Evolutionary conservation across 176 grass and related monocot genomes (phyloP).

Genomic region (Stipa capillata): DNA sequence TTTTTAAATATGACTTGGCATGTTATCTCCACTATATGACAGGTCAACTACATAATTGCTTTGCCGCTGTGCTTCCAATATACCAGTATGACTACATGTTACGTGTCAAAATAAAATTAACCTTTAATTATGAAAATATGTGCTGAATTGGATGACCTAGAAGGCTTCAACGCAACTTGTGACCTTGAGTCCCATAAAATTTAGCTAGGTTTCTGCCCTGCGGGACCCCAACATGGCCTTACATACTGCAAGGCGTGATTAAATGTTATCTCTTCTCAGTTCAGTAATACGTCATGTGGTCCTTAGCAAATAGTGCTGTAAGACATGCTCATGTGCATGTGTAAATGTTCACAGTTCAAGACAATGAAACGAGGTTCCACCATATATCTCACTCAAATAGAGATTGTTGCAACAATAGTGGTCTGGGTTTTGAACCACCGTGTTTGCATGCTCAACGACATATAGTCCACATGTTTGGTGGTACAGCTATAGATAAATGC

Average conservation of each 20-base stretch:
- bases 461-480: too few species aligned
- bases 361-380: neutral
- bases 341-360: neutral
- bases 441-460: too few species aligned
- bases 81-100: neutral
- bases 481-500: too few species aligned
- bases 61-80: neutral
- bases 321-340: neutral
- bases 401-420: neutral
- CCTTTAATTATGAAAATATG: neutral
- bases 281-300: neutral
- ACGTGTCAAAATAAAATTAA: neutral
- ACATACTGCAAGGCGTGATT: neutral
- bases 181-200: neutral
- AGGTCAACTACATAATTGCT: neutral
- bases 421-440: neutral
- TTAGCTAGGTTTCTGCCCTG: neutral
- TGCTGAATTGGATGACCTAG: neutral
- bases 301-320: neutral
- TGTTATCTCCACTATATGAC: neutral
- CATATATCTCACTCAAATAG: neutral
- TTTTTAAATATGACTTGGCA: neutral
- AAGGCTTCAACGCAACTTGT: neutral
- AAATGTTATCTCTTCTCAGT: neutral
- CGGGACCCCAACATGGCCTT: neutral